A percentile compares a stretch with the other conserved stretches of the same genome.
Evolutionary conservation across 2,329 filamentous ascomycete genomes (phyloP).

Genomic region (Colletotrichum sp.): DNA sequence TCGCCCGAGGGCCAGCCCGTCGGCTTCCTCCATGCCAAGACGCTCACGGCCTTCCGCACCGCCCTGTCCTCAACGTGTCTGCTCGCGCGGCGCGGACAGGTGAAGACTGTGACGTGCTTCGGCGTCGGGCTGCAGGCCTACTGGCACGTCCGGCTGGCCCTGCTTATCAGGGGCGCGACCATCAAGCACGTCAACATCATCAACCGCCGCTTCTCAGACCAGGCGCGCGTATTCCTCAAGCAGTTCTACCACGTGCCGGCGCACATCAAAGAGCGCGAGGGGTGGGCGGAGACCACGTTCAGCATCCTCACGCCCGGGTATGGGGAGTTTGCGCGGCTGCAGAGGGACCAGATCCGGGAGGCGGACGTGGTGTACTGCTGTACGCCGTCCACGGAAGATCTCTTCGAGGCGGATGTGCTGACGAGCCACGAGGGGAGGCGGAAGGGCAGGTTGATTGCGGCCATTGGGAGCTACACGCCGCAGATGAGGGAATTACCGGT

Average conservation of each 20-base stretch:
- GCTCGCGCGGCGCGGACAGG: conserved; percentile 66
- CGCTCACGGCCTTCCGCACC: conserved; percentile 82
- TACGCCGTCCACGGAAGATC: conserved; percentile 74
- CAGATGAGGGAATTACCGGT: conserved; percentile 85
- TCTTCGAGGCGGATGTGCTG: conserved; percentile 78
- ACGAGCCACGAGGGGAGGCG: conserved; percentile 73
- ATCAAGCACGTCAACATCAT: conserved; percentile 84
- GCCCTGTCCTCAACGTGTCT: conserved; percentile 74
- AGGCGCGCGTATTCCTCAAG: conserved; percentile 56
- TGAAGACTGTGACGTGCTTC: conserved; percentile 83
- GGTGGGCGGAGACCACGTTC: conserved; percentile 72
- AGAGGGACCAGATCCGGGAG: conserved; percentile 73
- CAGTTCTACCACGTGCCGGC: conserved; percentile 49
- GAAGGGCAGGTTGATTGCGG: conserved; percentile 75
- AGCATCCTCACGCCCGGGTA: conserved; percentile 72
- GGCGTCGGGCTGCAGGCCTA: conserved; percentile 90
- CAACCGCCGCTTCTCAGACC: conserved; percentile 72
- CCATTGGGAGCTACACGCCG: conserved; percentile 72
- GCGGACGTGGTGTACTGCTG: conserved; percentile 89
- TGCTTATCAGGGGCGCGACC: conserved; percentile 73
- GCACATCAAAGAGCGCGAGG: conserved; percentile 58
- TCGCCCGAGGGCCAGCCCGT: conserved; percentile 63
- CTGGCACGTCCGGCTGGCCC: conserved; percentile 88
- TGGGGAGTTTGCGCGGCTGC: conserved; percentile 67
- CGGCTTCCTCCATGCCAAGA: conserved; percentile 74